Conservation (phyloP, 352 stramenopile genomes). For the Phytopythium litorale region DNA sequence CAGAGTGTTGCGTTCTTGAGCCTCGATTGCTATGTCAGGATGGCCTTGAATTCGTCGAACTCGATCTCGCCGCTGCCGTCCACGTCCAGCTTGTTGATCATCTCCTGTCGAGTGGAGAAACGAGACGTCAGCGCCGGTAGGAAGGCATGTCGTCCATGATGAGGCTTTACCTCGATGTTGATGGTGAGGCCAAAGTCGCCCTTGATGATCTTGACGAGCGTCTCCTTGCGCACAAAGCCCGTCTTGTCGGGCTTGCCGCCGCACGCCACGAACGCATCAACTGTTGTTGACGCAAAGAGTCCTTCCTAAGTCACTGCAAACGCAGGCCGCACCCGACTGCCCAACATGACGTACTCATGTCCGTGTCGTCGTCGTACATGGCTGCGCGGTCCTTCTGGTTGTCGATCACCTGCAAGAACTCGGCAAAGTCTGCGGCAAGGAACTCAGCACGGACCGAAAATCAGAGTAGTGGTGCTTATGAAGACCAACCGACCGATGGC, state of each 20-base stretch:
- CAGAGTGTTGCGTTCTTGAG: not conserved
- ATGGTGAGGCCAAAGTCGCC: slow-evolving; percentile 95
- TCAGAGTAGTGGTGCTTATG: not conserved
- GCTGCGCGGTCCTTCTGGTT: slow-evolving; percentile 95
- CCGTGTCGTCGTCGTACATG: slow-evolving; percentile 96
- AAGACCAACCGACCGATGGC: slow-evolving; percentile 71
- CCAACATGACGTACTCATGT: slow-evolving; percentile 82
- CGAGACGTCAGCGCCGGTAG: not conserved
- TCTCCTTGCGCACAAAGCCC: slow-evolving; percentile 89
- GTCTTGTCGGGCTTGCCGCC: slow-evolving; percentile 92
- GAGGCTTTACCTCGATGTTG: slow-evolving; percentile 86
- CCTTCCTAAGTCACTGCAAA: not conserved
- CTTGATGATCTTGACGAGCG: slow-evolving; percentile 95
- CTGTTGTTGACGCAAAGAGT: slow-evolving; percentile 17
- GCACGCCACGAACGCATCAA: slow-evolving; percentile 96
- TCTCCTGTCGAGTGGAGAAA: slow-evolving; percentile 38
- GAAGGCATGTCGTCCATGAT: no score
- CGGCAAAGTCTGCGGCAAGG: slow-evolving; percentile 88
- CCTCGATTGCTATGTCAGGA: slow-evolving; percentile 47
- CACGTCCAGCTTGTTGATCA: slow-evolving; percentile 96
- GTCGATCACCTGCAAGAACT: slow-evolving; percentile 98
- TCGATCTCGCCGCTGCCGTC: slow-evolving; percentile 95
- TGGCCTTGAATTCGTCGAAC: slow-evolving; percentile 95
- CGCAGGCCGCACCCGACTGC: not conserved
- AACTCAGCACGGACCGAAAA: not conserved